Percentiles rank a stretch among this genome's conserved stretches.
phyloP scores from a whole-genome alignment of 352 stramenopile species.

The Blastocystis sp. region DNA sequence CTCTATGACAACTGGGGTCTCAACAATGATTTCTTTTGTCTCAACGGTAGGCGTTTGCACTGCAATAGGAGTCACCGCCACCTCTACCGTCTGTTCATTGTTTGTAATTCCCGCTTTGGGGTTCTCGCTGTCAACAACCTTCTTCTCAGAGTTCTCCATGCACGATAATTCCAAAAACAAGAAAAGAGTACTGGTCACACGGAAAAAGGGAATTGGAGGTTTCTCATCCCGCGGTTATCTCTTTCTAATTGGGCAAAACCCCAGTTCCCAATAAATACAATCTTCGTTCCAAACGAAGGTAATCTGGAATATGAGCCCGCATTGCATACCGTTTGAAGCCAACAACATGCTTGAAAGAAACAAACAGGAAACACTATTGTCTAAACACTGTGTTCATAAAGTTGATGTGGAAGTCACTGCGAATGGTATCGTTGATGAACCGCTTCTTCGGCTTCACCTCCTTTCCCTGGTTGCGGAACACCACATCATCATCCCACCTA shows the following conservation, averaged over 20 bases:
- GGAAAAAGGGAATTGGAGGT: too few relatives aligned
- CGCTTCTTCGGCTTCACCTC: conserved; percentile 87
- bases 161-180: too few relatives aligned
- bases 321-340: too few relatives aligned
- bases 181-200: too few relatives aligned
- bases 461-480: conserved; percentile 98
- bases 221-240: too few relatives aligned
- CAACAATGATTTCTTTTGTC: not conserved
- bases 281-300: not conserved
- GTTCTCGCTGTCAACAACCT: not conserved
- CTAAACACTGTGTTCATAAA: conserved; percentile 90
- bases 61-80: not conserved
- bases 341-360: not conserved
- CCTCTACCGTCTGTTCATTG: not conserved
- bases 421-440: conserved; percentile 99
- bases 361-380: conserved; percentile 69
- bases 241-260: too few relatives aligned
- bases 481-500: conserved; percentile 98
- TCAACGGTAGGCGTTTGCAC: not conserved
- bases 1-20: not conserved
- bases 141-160: too few relatives aligned
- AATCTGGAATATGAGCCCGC: too few relatives aligned
- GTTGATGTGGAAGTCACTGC: conserved; percentile 96
- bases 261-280: too few relatives aligned
- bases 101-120: not conserved